phyloP scores from a whole-genome alignment of 2,329 filamentous ascomycete genomes.

The Xylaria sp. region DNA sequence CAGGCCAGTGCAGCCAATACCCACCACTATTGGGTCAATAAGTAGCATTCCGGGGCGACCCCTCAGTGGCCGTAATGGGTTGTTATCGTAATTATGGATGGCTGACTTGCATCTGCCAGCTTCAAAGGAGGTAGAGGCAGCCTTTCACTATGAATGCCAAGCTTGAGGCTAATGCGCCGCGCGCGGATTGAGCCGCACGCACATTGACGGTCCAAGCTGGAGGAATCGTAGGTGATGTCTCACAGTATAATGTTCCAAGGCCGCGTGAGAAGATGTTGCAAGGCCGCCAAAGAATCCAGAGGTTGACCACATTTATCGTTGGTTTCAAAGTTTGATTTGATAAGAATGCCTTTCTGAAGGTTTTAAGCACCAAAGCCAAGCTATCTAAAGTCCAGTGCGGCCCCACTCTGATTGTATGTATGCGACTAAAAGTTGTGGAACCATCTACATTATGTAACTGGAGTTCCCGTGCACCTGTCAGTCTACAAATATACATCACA shows the following conservation, averaged over 20 bases:
- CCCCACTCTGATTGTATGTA: background rate
- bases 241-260: background rate
- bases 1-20: background rate
- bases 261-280: background rate
- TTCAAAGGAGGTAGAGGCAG: background rate
- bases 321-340: background rate
- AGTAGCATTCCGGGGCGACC: background rate
- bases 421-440: too few species aligned
- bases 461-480: too few species aligned
- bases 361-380: background rate
- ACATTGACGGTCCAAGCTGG: background rate
- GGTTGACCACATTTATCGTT: background rate
- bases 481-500: too few species aligned
- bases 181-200: background rate
- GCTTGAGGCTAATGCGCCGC: background rate
- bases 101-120: too few species aligned
- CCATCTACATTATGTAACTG: too few species aligned
- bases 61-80: background rate
- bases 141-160: slow-evolving; percentile 14
- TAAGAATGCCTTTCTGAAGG: background rate
- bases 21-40: background rate
- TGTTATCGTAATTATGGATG: background rate
- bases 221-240: background rate
- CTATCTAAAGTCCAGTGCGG: background rate
- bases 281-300: background rate